phyloP scores from a whole-genome alignment of 345 rosid species.

The Dipteronia sinensis region DNA sequence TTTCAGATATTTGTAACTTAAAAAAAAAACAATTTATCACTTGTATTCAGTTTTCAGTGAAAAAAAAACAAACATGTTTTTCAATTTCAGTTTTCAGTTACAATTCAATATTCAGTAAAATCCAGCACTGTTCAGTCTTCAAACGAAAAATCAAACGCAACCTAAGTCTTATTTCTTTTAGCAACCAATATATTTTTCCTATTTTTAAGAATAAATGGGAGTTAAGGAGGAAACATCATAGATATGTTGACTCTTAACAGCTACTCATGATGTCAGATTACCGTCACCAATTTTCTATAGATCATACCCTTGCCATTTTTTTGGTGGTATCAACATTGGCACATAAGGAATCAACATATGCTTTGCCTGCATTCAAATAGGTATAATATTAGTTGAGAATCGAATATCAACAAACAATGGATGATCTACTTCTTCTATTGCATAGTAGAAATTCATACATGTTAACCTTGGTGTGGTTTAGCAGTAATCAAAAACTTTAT shows the following conservation, averaged over 20 bases:
- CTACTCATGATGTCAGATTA: conserved; percentile 9
- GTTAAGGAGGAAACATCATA: neutral
- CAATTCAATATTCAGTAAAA: no score
- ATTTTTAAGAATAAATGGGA: neutral
- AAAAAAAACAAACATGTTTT: no score
- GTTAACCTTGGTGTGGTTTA: neutral
- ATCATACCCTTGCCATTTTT: conserved; percentile 92
- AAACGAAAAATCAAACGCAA: no score
- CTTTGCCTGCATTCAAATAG: conserved; percentile 68
- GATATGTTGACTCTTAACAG: neutral
- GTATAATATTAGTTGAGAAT: conserved; percentile 6
- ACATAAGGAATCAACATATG: conserved; percentile 89
- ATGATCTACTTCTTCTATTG: neutral
- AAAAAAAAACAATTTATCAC: no score
- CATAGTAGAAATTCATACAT: neutral
- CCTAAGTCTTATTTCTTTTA: neutral
- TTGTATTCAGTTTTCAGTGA: no score
- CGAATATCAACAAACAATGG: conserved; percentile 8
- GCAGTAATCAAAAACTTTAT: neutral
- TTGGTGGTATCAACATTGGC: conserved; percentile 98
- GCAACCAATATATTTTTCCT: neutral
- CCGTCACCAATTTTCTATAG: conserved; percentile 10
- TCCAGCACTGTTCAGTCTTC: no score
- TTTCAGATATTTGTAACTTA: no score
- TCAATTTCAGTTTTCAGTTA: no score